A percentile compares a stretch with the other conserved stretches of the same genome.
These are phyloP conservation scores for Zopfia rhizophila DNA, from an alignment of 2,329 filamentous ascomycete species.

Conservation along the genomic window DNA sequence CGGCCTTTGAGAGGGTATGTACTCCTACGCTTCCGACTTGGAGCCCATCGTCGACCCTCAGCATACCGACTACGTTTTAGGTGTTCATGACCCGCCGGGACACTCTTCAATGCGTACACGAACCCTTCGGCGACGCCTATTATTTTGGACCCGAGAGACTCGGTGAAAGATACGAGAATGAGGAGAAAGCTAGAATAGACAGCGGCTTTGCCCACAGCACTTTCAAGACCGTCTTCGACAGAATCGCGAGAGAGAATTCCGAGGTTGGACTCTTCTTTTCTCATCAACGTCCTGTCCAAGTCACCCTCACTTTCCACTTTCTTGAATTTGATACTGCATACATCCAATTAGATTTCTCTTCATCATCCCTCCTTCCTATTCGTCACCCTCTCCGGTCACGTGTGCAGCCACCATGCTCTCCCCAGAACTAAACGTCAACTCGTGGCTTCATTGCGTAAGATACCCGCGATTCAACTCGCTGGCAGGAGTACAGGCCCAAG, in stretches of 20 bases:
- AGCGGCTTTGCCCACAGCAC: conserved; percentile 77
- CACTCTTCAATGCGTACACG: conserved; percentile 84
- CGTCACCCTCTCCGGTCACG: conserved; percentile 25
- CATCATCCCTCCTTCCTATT: conserved; percentile 17
- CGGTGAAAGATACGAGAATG: conserved; percentile 78
- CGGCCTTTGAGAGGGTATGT: conserved; percentile 91
- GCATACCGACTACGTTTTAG: conserved; percentile 33
- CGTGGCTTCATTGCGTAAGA: conserved; percentile 35
- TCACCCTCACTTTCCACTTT: conserved; percentile 6
- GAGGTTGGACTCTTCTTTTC: conserved; percentile 69
- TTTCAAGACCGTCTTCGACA: conserved; percentile 80
- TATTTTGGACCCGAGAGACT: conserved; percentile 95
- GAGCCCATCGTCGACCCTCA: conserved; percentile 16
- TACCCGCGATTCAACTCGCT: conserved; percentile 27
- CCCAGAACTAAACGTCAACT: conserved; percentile 29
- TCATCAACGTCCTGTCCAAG: conserved; percentile 3
- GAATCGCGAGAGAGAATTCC: conserved; percentile 75
- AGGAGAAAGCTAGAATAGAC: conserved; percentile 63
- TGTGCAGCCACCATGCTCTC: conserved; percentile 13
- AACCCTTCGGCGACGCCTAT: conserved; percentile 96
- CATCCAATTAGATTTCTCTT: conserved; percentile 10
- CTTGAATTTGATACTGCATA: conserved; percentile 3
- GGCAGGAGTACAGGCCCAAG: conserved; percentile 3
- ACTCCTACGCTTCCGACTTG: conserved; percentile 12
- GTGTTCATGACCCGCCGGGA: conserved; percentile 96